These are phyloP conservation scores for Didymella pinodella DNA, from an alignment of 2,329 filamentous ascomycete genomes.

Conservation along the genomic window DNA sequence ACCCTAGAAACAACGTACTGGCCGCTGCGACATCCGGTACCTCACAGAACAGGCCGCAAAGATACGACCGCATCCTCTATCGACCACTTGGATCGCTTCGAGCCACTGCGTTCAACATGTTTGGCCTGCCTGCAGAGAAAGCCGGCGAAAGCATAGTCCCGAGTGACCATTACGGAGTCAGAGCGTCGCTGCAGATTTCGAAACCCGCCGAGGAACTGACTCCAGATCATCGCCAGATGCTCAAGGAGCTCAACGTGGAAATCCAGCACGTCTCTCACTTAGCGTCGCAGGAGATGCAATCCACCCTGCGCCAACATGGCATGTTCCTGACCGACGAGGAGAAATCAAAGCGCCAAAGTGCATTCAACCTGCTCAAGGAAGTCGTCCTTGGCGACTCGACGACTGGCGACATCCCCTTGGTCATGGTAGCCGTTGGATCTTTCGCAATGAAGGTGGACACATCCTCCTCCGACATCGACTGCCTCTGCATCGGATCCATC, in stretches of 20 bases:
- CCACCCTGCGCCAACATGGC: constrained; percentile 23
- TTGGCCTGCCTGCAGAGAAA: constrained; percentile 57
- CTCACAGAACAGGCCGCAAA: constrained; percentile 67
- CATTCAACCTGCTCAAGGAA: constrained; percentile 57
- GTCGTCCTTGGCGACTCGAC: constrained; percentile 50
- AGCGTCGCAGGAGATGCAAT: constrained; percentile 26
- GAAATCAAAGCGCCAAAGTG: constrained; percentile 51
- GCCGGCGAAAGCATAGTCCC: constrained; percentile 31
- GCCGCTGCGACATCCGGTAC: constrained; percentile 63
- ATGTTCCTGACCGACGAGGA: constrained; percentile 61
- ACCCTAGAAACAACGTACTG: constrained; percentile 65
- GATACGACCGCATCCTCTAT: constrained; percentile 71
- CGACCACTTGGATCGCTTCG: constrained; percentile 53
- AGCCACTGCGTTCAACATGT: constrained; percentile 63
- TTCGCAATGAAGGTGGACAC: constrained; percentile 71
- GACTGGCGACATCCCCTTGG: constrained; percentile 50
- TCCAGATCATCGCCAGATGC: constrained; percentile 5
- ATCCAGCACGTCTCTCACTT: constrained; percentile 20
- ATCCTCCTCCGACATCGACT: constrained; percentile 68
- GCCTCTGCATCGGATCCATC: constrained; percentile 69
- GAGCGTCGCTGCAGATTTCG: constrained; percentile 46
- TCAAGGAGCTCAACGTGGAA: constrained; percentile 23
- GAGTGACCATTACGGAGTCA: constrained; percentile 65
- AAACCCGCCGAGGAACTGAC: background rate
- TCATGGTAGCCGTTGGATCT: constrained; percentile 70